Evolutionary conservation across 148 eudicot genomes (phyloP), one percentile per base, ranked within the genome.

Genomic region (Vaccinium corymbosum): DNA sequence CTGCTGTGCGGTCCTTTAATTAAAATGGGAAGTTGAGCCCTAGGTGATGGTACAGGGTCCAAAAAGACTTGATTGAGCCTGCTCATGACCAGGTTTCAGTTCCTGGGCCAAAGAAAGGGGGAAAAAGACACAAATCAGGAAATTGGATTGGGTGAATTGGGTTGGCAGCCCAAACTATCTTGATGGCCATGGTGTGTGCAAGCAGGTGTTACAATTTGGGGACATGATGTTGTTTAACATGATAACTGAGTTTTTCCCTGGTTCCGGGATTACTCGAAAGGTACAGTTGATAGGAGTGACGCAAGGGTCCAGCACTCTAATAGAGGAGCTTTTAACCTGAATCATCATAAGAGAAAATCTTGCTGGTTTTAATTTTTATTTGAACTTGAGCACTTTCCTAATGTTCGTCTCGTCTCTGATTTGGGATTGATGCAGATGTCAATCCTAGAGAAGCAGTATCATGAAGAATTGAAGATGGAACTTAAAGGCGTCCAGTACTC

Each of bases 401-500:
- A 38, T 74, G 25, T 13, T 25, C 35, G 73, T 78, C 11, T 79
- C 38, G 70, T 27, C 22, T 52, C 35, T 48, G 16, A 46, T 84
- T 79, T 83, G 14, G 52, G 49, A 22, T 68, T 76, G 71, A 80
- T 87, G 86, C 92, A 97, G 97, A 89, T 93, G 92, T 73, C 83
- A 70, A 76, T 49, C 35, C 87, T 75, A 25, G 89, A 93, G 90
- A 88, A 87, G 82, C 90, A 90, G 81, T 88, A 92, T 81, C 98
- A 84, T 14, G 90, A 95, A n/a, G 98, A 94, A 83, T 83, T 95
- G 83, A 90, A 89, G 57, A 86, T 82, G 86, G 99, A 97, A 83
- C 83, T 92, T 75, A 87, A 90, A 89, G 90, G 90, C 59, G 74
- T 79, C 51, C 80, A 79, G 79, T 82, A 46, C 22, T 48, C 87